Evolutionary conservation across 1,284 basidiomycete species (phyloP).

Genomic region (Trametes versicolor): DNA sequence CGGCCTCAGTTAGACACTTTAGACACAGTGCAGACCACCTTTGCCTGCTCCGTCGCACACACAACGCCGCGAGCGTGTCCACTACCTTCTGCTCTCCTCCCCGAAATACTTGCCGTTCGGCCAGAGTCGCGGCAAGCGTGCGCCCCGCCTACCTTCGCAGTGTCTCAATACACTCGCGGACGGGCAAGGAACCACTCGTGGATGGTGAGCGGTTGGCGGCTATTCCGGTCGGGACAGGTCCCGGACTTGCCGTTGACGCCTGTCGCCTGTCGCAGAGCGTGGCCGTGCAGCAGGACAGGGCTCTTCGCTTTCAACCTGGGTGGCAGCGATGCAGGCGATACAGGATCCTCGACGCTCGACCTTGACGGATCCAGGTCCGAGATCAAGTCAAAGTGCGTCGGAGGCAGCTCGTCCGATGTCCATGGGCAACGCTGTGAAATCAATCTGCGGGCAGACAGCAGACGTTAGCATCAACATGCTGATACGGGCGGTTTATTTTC

Average conservation of each 20-base stretch:
- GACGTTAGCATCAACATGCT: slow-evolving; percentile 24
- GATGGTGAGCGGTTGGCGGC: slow-evolving; percentile 78
- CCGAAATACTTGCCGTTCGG: slow-evolving; percentile 75
- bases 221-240: slow-evolving; percentile 51
- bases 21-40: slow-evolving; percentile 46
- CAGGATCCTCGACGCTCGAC: slow-evolving; percentile 68
- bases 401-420: slow-evolving; percentile 72
- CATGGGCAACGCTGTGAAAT: slow-evolving; percentile 71
- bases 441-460: slow-evolving; percentile 57
- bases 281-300: slow-evolving; percentile 46
- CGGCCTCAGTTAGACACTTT: neutral
- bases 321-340: slow-evolving; percentile 64
- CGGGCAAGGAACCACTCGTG: slow-evolving; percentile 47
- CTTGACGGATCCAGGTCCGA: slow-evolving; percentile 76
- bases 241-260: slow-evolving; percentile 37
- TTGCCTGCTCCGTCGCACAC: slow-evolving; percentile 77
- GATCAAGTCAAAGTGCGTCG: slow-evolving; percentile 69
- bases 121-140: slow-evolving; percentile 66
- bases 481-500: slow-evolving; percentile 9
- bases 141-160: slow-evolving; percentile 70
- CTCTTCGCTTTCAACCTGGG: slow-evolving; percentile 47
- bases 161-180: slow-evolving; percentile 70
- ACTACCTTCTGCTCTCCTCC: slow-evolving; percentile 72
- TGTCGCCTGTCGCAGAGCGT: slow-evolving; percentile 46
- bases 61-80: slow-evolving; percentile 81